Base-by-base conservation (phyloP, 75 land plant genomes). In the Picea sitchensis region DNA sequence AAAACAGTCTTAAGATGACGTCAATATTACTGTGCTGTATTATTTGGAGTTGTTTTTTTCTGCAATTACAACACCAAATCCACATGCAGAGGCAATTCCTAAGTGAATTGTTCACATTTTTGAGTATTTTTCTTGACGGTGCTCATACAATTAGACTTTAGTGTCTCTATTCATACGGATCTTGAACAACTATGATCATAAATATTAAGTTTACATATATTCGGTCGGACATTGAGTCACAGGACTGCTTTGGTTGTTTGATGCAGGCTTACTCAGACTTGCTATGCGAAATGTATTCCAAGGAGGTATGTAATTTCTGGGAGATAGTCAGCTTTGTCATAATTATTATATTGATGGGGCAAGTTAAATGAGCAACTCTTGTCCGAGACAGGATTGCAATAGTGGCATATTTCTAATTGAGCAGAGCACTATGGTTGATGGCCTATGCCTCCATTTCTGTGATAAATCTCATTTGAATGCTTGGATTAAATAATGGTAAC, bases 221-320 rank as follows among this genome's bases (percentile, higher is more conserved):
- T 15, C 0, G 18, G n/a, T 15, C 1, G 58, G 20, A 62, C 23
- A 64, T 58, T 18, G 7, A 76, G 32, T 76, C 8, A 61, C 23
- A 12, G 1, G 18, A 54, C 21, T 75, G 18, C n/a, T 54, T 32
- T 20, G 31, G 54, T 31, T 81, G n/a, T 82, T 61, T 72, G 9
- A 60, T 82, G 72, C 87, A 94, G 97, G 87, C 84, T 94, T 38
- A 92, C 97, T 4, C 86, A 88, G 31, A 88, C 95, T 8, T 94
- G 97, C 83, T 94, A 92, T 76, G 89, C 89, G 32, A 94, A 94
- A 77, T 94, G 96, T 72, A 86, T 92, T 41, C 95, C 87, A 75
- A 92, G 86, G 76, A 94, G 84, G 97, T 89, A 89, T 36, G 82
- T 57, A 26, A 32, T 65, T 59, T 12, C 30, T 32, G 51, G 51